A percentile compares a stretch with the other conserved stretches of the same genome.
These are phyloP conservation scores for Helotiales sp. DNA, from an alignment of 2,329 filamentous ascomycete genomes.

Conservation along the genomic window DNA sequence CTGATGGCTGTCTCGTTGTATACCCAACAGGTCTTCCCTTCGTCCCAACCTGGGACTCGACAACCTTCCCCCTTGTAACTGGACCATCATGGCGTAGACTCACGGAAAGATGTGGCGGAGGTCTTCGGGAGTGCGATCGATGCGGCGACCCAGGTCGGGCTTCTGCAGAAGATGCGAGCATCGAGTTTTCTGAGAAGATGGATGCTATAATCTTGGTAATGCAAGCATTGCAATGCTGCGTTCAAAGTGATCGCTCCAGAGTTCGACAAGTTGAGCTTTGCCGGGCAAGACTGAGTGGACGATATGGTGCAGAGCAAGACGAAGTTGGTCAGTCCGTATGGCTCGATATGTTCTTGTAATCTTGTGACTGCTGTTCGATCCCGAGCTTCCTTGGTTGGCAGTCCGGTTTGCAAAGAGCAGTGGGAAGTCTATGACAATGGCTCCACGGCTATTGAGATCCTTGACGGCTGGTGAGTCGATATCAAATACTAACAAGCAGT, in stretches of 20 bases:
- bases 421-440: not conserved
- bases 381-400: not conserved
- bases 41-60: not conserved
- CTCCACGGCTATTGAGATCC: not conserved
- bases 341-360: not conserved
- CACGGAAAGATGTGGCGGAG: slow-evolving; percentile 36
- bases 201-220: not conserved
- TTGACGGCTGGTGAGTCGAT: not conserved
- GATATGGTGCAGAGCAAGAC: not conserved
- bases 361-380: not conserved
- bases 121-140: slow-evolving; percentile 32
- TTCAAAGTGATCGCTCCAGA: not conserved
- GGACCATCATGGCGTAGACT: slow-evolving; percentile 26
- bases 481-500: not conserved
- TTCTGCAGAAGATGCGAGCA: slow-evolving; percentile 13
- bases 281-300: not conserved
- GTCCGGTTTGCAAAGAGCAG: no score
- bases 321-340: not conserved
- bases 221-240: not conserved
- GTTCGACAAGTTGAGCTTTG: not conserved
- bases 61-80: not conserved
- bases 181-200: not conserved
- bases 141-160: not conserved
- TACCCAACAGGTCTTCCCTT: slow-evolving; percentile 3
- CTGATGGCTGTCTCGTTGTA: slow-evolving; percentile 20